A percentile compares a stretch with the other conserved stretches of the same genome.
These are phyloP conservation scores for Schwanniomyces pseudopolymorphus DNA, from an alignment of 805 yeast species.

Conservation along the genomic window DNA sequence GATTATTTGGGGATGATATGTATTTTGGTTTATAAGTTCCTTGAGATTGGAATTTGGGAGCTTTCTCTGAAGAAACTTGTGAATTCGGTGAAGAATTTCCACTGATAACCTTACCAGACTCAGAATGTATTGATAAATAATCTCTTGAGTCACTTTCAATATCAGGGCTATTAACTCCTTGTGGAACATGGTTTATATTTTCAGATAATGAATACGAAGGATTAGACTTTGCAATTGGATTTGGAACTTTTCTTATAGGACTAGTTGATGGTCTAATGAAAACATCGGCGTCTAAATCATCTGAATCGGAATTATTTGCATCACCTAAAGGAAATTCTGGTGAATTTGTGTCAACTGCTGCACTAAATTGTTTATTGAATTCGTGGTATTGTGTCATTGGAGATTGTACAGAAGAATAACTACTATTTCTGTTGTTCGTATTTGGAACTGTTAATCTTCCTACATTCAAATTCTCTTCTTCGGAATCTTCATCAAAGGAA, in stretches of 20 bases:
- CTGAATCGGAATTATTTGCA: conserved; percentile 6
- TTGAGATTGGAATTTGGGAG: neutral
- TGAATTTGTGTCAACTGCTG: conserved; percentile 15
- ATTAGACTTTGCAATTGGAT: conserved; percentile 9
- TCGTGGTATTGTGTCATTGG: conserved; percentile 45
- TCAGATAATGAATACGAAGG: conserved; percentile 14
- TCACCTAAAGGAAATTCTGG: neutral
- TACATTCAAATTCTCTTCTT: conserved; percentile 19
- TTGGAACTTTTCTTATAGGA: conserved; percentile 15
- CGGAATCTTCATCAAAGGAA: conserved; percentile 22
- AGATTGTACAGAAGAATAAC: conserved; percentile 39
- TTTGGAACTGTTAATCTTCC: conserved; percentile 23
- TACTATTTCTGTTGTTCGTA: conserved; percentile 27
- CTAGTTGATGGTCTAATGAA: conserved; percentile 22
- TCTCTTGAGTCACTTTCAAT: conserved; percentile 8
- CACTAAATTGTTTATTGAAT: conserved; percentile 38
- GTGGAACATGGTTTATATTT: conserved; percentile 14
- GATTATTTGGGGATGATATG: conserved; percentile 30
- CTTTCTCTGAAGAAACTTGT: conserved; percentile 8
- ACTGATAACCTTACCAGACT: conserved; percentile 19
- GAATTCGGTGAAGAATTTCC: conserved; percentile 16
- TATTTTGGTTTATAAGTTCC: conserved; percentile 22
- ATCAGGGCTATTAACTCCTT: conserved; percentile 16
- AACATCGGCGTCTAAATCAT: conserved; percentile 14
- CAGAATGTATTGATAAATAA: conserved; percentile 25